Evolutionary conservation across 192 early-diverging fungal species (phyloP), one percentile per base, ranked within the genome.

Genomic region (Coemansia sp.): DNA sequence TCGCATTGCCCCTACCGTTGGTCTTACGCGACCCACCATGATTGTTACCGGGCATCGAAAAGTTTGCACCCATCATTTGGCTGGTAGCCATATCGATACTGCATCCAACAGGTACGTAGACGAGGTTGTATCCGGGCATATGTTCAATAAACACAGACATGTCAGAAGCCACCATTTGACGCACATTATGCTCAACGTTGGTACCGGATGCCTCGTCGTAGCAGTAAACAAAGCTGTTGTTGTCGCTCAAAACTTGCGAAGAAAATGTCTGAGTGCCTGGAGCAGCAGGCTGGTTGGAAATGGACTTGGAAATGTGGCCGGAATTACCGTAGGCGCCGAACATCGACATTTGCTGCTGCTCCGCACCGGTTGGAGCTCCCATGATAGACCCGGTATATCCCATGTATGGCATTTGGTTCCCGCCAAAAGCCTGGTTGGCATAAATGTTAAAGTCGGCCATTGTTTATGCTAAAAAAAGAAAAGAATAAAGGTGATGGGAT

Each of bases 361-460:
- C 61, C 67, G 28, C 31, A 42, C 59, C 40, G 1, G 56, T n/a
- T 2, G 56, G 32, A n/a, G 56, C 30, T 18, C 40, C 56, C 73
- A 75, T 67, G 65, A 63, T 31, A 0, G 45, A 49, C 5, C 38
- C 36, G 29, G 66, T 33, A 49, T 73, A 66, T 3, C 54, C 72
- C 69, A 71, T 57, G 0, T 62, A 54, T 0, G 59, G 25, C 62
- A 68, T 71, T 5, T 59, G 40, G 33, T 30, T 38, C 49, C 59
- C 36, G 38, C 33, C 59, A 56, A 79, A 73, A 59, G 69, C 67
- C 56, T 38, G 48, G 36, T 29, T 48, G 32, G 63, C 70, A 31
- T 79, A 79, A 59, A 73, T 69, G 64, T 60, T 60, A 38, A 79
- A 79, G 7, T 57, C 61, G 56, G 67, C 63, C 73, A 76, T 52